phyloP scores from a whole-genome alignment of 768 basidiomycete species.

The Lactarius sanguifluus region DNA sequence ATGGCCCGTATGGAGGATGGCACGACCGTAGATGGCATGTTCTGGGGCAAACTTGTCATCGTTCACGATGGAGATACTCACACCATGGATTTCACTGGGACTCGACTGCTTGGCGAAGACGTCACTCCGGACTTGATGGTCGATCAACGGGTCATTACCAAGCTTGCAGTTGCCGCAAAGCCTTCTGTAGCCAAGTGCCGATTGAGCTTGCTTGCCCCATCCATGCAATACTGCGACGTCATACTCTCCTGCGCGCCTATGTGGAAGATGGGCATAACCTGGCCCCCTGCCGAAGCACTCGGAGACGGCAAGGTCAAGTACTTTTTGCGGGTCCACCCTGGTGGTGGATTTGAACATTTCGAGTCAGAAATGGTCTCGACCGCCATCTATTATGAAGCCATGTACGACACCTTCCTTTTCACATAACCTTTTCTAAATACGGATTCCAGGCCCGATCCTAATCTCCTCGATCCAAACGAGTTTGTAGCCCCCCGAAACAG shows the following conservation, averaged over 20 bases:
- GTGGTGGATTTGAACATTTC: conserved; percentile 84
- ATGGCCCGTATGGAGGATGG: conserved; percentile 93
- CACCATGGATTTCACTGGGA: conserved; percentile 80
- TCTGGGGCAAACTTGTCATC: conserved; percentile 87
- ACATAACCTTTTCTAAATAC: conserved; percentile 10
- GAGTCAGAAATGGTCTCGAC: conserved; percentile 79
- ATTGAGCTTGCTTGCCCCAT: conserved; percentile 69
- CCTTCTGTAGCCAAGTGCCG: conserved; percentile 76
- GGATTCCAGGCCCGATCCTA: conserved; percentile 65
- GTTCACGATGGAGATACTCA: conserved; percentile 77
- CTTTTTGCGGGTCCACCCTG: conserved; percentile 79
- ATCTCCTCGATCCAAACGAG: conserved; percentile 73
- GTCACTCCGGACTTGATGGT: conserved; percentile 68
- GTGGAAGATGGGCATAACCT: conserved; percentile 75
- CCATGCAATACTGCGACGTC: conserved; percentile 78
- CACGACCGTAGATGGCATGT: conserved; percentile 78
- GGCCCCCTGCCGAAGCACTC: conserved; percentile 72
- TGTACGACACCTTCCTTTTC: conserved; percentile 48
- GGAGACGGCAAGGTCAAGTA: conserved; percentile 76
- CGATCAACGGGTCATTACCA: conserved; percentile 75
- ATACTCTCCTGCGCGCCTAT: conserved; percentile 65
- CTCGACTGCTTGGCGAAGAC: conserved; percentile 63
- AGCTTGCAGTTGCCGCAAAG: conserved; percentile 71
- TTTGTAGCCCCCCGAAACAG: conserved; percentile 81
- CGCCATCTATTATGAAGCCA: conserved; percentile 81